phyloP scores from a whole-genome alignment of 768 basidiomycete species.

The Podaxis sp. region DNA sequence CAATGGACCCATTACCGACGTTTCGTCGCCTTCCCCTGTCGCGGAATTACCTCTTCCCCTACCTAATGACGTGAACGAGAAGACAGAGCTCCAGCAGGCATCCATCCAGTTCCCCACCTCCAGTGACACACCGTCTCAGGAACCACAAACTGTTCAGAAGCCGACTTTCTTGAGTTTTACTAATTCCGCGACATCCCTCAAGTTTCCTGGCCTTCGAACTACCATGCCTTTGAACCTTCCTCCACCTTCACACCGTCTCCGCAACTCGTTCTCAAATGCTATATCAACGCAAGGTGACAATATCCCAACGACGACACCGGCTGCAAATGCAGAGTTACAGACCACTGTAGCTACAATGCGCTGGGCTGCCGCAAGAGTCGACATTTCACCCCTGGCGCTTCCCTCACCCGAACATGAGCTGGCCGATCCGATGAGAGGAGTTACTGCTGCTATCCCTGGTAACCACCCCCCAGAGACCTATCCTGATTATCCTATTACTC shows the following conservation, averaged over 20 bases:
- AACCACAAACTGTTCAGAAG: not conserved
- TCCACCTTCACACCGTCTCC: conserved; percentile 31
- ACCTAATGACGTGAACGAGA: not conserved
- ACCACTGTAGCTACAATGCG: conserved; percentile 81
- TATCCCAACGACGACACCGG: conserved; percentile 19
- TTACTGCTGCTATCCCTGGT: conserved; percentile 65
- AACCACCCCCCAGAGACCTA: conserved; percentile 41
- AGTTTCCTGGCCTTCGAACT: conserved; percentile 21
- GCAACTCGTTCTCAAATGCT: conserved; percentile 32
- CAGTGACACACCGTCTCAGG: not conserved
- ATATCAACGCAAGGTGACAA: conserved; percentile 19
- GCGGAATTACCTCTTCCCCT: not conserved
- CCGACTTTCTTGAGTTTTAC: not conserved
- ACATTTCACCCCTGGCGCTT: conserved; percentile 83
- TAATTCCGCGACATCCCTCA: conserved; percentile 19
- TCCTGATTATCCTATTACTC: conserved; percentile 38
- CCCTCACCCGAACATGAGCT: conserved; percentile 92
- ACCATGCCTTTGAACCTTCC: conserved; percentile 24
- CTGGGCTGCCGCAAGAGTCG: conserved; percentile 79
- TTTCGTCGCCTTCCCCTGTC: not conserved
- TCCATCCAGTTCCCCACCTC: not conserved
- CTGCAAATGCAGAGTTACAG: conserved; percentile 50
- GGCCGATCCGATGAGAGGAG: conserved; percentile 84
- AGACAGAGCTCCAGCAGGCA: not conserved
- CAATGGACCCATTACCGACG: conserved; percentile 4